Evolutionary conservation across 1,139 yeast species (phyloP).

Genomic region (Protomyces pachydermus): DNA sequence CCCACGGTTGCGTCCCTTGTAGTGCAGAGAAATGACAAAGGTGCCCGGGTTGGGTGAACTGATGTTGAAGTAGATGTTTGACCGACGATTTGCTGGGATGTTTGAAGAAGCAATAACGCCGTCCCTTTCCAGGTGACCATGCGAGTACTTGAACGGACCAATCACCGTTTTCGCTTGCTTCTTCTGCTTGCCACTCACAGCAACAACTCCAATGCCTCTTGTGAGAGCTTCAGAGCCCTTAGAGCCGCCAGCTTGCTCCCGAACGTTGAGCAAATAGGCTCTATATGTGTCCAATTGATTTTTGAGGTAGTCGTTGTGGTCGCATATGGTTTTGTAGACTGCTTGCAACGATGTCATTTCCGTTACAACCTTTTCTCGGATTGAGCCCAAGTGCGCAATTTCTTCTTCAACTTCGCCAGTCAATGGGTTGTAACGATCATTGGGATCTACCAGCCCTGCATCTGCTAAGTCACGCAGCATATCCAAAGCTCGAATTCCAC

Average conservation of each 20-base stretch:
- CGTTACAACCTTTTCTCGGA: constrained; percentile 39
- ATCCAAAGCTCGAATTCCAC: constrained; percentile 42
- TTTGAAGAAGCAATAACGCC: constrained; percentile 38
- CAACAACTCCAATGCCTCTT: constrained; percentile 33
- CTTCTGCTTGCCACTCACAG: constrained; percentile 33
- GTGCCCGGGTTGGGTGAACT: constrained; percentile 42
- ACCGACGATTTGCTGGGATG: constrained; percentile 36
- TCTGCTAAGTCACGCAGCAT: constrained; percentile 39
- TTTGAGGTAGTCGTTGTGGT: constrained; percentile 42
- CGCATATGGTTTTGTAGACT: constrained; percentile 40
- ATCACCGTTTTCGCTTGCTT: constrained; percentile 33
- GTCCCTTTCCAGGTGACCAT: constrained; percentile 38
- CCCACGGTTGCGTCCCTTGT: constrained; percentile 39
- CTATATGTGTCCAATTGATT: constrained; percentile 42
- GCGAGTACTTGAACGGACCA: constrained; percentile 38
- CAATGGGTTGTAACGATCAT: constrained; percentile 38
- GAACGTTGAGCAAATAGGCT: constrained; percentile 41
- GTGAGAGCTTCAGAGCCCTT: constrained; percentile 29
- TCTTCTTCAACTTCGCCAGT: constrained; percentile 41
- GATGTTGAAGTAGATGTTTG: constrained; percentile 35
- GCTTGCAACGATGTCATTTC: constrained; percentile 40
- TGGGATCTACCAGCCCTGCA: constrained; percentile 33
- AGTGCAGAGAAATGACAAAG: constrained; percentile 39
- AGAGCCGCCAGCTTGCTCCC: constrained; percentile 39
- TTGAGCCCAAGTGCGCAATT: constrained; percentile 41